These are phyloP conservation scores for Dillenia suffruticosa DNA, from an alignment of 164 flowering plant species.

Conservation along the genomic window DNA sequence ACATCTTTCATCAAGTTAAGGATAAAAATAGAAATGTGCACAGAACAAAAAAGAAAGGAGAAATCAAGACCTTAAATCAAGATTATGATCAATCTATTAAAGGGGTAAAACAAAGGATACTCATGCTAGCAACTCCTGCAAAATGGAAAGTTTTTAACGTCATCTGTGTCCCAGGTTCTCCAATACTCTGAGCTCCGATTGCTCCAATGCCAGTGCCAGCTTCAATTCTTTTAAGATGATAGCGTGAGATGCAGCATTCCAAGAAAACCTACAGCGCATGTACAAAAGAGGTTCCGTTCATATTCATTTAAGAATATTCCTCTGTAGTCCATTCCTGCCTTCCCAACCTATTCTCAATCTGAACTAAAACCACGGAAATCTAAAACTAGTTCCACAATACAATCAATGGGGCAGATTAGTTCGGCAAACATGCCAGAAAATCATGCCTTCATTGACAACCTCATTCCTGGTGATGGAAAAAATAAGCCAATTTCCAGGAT, in stretches of 20 bases:
- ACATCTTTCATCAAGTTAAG: slow-evolving; percentile 59
- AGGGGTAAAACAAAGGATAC: slow-evolving; percentile 60
- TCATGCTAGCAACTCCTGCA: slow-evolving; percentile 99
- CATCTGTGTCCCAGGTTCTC: slow-evolving; percentile 99
- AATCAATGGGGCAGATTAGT: too few relatives aligned
- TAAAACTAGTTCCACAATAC: too few relatives aligned
- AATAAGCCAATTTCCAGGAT: too few relatives aligned
- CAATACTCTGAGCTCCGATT: slow-evolving; percentile 98
- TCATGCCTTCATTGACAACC: too few relatives aligned
- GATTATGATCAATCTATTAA: not conserved
- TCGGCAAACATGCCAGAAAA: too few relatives aligned
- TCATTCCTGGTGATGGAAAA: too few relatives aligned
- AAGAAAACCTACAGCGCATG: slow-evolving; percentile 54
- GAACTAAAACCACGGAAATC: too few relatives aligned
- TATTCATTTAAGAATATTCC: too few relatives aligned
- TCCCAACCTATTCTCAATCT: too few relatives aligned
- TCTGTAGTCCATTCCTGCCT: too few relatives aligned
- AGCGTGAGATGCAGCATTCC: slow-evolving; percentile 69
- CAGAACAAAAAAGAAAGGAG: not conserved
- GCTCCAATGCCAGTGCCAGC: slow-evolving; percentile 93
- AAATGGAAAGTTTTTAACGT: slow-evolving; percentile 96
- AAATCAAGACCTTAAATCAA: not conserved
- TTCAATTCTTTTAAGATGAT: slow-evolving; percentile 65
- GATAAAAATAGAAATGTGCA: not conserved
- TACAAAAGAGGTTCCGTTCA: not conserved